phyloP scores from a whole-genome alignment of 495 filamentous ascomycete species.

The Viridothelium virens region DNA sequence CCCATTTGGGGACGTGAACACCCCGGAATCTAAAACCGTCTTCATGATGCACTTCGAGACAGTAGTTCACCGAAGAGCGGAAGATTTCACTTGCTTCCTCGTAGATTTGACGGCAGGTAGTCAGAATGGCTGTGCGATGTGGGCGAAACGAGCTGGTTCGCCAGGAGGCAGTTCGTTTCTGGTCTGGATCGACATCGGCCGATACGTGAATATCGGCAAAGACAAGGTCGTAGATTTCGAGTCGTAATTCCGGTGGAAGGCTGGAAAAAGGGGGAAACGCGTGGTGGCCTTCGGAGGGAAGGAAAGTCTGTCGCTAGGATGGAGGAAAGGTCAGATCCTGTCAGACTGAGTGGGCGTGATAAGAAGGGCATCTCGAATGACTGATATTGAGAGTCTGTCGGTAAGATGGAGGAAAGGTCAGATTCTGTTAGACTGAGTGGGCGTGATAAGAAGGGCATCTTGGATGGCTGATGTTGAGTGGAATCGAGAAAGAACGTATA shows the following conservation, averaged over 20 bases:
- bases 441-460: too few relatives aligned
- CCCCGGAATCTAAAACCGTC: neutral
- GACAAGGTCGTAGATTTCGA: neutral
- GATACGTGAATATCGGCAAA: neutral
- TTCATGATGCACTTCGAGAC: neutral
- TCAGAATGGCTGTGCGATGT: neutral
- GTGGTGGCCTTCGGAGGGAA: neutral
- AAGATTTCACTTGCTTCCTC: neutral
- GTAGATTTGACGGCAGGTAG: conserved; percentile 7
- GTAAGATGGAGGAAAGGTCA: too few relatives aligned
- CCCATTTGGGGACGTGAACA: neutral
- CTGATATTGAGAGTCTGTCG: neutral
- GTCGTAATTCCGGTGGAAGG: neutral
- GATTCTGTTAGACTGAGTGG: too few relatives aligned
- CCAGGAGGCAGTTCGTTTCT: neutral
- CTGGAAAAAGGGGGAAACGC: neutral
- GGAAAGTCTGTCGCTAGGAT: neutral
- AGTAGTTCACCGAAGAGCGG: neutral
- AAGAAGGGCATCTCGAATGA: too few relatives aligned
- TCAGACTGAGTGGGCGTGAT: too few relatives aligned
- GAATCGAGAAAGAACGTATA: too few relatives aligned
- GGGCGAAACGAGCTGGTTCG: neutral
- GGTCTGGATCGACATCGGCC: neutral
- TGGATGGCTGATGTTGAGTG: too few relatives aligned
- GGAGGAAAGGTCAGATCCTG: too few relatives aligned